These are phyloP conservation scores for Citrus hindsii DNA, from an alignment of 345 rosid species.

Conservation along the genomic window DNA sequence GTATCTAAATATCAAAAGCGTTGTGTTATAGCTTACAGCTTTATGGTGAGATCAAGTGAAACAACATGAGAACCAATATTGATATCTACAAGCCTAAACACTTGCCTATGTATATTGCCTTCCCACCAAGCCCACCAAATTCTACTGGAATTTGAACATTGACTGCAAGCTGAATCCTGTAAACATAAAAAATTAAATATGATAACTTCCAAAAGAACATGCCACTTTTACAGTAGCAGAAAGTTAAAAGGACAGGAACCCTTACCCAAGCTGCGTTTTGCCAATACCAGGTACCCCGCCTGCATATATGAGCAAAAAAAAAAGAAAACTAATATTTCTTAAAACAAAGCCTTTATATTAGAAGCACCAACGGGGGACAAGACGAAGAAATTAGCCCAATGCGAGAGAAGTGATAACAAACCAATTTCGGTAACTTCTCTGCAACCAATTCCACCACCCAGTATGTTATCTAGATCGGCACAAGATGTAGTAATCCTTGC, in stretches of 20 bases:
- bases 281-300: conserved; percentile 95
- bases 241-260: conserved; percentile 14
- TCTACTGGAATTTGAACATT: conserved; percentile 86
- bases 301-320: conserved; percentile 15
- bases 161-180: conserved; percentile 89
- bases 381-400: background rate
- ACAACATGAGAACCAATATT: background rate
- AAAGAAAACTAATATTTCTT: background rate
- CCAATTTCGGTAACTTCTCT: conserved; percentile 95
- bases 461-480: conserved; percentile 71
- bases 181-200: conserved; percentile 17
- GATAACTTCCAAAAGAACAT: conserved; percentile 8
- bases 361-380: background rate
- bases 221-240: background rate
- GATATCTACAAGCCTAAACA: background rate
- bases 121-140: conserved; percentile 89
- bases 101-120: conserved; percentile 82
- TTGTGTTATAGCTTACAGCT: background rate
- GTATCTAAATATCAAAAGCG: conserved; percentile 53
- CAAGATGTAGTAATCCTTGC: conserved; percentile 73
- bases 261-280: conserved; percentile 93
- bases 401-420: conserved; percentile 18
- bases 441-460: conserved; percentile 90
- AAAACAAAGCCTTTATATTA: background rate
- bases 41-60: background rate